A percentile compares a stretch with the other conserved stretches of the same genome.
Evolutionary conservation across 2,329 filamentous ascomycete species (phyloP).

Genomic region (Ceratocystis destructans): DNA sequence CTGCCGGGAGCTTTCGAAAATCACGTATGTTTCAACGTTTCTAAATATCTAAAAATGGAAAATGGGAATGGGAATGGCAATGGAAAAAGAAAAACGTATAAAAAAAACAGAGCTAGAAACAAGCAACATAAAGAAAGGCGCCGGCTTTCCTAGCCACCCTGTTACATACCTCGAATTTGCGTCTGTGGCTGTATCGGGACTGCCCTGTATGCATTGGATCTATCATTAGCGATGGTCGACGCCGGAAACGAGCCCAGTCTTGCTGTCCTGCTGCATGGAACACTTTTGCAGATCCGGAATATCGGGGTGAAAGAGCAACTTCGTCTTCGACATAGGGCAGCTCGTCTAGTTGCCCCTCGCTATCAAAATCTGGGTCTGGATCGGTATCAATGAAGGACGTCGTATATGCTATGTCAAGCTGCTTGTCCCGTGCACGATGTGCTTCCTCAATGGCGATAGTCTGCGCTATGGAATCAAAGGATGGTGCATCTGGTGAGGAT

Average conservation of each 20-base stretch:
- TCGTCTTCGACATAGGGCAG: conserved; percentile 16
- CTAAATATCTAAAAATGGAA: conserved; percentile 1
- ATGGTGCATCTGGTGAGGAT: conserved; percentile 2
- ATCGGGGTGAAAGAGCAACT: conserved; percentile 14
- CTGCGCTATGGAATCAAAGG: conserved; percentile 26
- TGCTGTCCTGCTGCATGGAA: conserved; percentile 1
- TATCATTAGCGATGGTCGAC: conserved; percentile 3
- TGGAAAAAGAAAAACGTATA: too few species aligned
- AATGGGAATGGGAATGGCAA: neutral
- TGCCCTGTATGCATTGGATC: neutral
- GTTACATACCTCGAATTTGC: neutral
- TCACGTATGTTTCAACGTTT: conserved; percentile 5
- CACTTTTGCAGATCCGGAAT: conserved; percentile 9
- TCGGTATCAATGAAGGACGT: conserved; percentile 21
- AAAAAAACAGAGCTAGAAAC: too few species aligned
- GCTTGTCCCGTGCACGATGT: conserved; percentile 13
- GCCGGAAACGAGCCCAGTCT: conserved; percentile 1
- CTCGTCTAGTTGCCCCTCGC: conserved; percentile 18
- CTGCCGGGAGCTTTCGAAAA: neutral
- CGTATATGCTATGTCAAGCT: conserved; percentile 15
- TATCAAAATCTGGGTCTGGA: conserved; percentile 22
- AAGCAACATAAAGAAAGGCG: neutral
- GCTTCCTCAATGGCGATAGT: conserved; percentile 11
- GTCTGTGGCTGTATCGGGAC: neutral
- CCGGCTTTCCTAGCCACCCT: neutral